Base-by-base conservation (phyloP, 768 basidiomycete genomes). In the Boletus sp. region DNA sequence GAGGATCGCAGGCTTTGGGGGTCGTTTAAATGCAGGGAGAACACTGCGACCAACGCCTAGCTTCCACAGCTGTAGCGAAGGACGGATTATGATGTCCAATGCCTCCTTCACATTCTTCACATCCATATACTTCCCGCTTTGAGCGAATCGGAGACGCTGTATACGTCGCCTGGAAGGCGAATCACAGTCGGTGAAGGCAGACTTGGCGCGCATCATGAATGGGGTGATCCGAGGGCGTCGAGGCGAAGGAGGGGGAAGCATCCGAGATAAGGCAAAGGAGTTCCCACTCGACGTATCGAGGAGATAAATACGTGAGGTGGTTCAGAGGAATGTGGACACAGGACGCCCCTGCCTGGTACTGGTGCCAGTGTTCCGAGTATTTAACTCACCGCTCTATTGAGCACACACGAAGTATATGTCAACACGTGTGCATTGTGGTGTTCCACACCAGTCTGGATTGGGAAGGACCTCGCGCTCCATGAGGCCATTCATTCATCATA, bases 41-140 rank as follows among this genome's bases (percentile, higher is more conserved):
- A 54, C 36, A 39, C 46, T 50, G 30, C 61, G 56, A 42, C 47
- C 53, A 17, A 61, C 24, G 4, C 48, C 54, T 1, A 58, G 49
- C 15, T 58, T 73, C 60, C 61, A 71, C 10, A 69, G 58, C 14
- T 59, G 52, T 33, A 65, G 29, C 8, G 70, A 60, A 18, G 71
- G 61, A 10, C 61, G 64, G 17, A 71, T 53, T 29, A 71, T 55
- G 57, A 69, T 47, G 39, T 55, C 57, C 52, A 68, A 45, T 28
- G 57, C 45, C 8, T 59, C 37, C 37, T 59, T 66, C n/a, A 56
- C 59, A 20, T 60, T 57, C 56, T 56, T 58, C 41, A 59, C 30
- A 11, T 68, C 59, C 44, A 64, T 45, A 11, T 20, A 55, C 42
- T 59, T 68, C 33, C 48, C 30, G 11, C 50, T 60, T 33, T 59